A percentile compares a stretch with the other conserved stretches of the same genome.
These are phyloP conservation scores for Pistacia atlantica DNA, from an alignment of 345 rosid genomes.

Conservation along the genomic window DNA sequence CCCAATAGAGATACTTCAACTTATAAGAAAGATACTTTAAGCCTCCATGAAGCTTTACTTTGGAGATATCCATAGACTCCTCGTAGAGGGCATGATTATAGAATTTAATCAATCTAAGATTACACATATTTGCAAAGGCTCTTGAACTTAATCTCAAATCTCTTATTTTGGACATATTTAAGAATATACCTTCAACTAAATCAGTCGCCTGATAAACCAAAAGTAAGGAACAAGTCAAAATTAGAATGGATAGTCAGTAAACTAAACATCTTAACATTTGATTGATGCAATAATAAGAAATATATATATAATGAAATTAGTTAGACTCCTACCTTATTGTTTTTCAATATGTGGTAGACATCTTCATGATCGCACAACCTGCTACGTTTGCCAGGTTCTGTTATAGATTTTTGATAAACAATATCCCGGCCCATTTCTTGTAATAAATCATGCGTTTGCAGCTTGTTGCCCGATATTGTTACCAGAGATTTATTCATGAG, in stretches of 20 bases:
- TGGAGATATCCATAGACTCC: not conserved
- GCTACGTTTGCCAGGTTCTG: slow-evolving; percentile 15
- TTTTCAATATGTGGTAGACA: not conserved
- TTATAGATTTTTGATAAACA: not conserved
- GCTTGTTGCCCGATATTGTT: slow-evolving; percentile 17
- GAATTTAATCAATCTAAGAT: not conserved
- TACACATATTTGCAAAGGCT: not conserved
- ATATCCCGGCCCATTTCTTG: slow-evolving; percentile 26
- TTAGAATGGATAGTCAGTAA: too few species aligned
- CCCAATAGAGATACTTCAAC: not conserved
- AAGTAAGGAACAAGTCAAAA: too few species aligned
- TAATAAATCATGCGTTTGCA: slow-evolving; percentile 44
- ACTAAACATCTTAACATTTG: too few species aligned
- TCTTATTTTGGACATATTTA: not conserved
- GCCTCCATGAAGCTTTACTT: not conserved
- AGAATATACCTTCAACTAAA: too few species aligned
- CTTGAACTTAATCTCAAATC: not conserved
- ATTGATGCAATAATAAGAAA: too few species aligned
- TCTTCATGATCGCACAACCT: slow-evolving; percentile 15
- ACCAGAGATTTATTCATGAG: slow-evolving; percentile 40
- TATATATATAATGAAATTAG: not conserved
- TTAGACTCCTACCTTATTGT: not conserved
- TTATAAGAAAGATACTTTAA: not conserved
- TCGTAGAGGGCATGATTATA: not conserved
- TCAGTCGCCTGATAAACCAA: not conserved